Evolutionary conservation across 176 grass and related monocot genomes (phyloP).

Genomic region (Thinopyrum elongatum): DNA sequence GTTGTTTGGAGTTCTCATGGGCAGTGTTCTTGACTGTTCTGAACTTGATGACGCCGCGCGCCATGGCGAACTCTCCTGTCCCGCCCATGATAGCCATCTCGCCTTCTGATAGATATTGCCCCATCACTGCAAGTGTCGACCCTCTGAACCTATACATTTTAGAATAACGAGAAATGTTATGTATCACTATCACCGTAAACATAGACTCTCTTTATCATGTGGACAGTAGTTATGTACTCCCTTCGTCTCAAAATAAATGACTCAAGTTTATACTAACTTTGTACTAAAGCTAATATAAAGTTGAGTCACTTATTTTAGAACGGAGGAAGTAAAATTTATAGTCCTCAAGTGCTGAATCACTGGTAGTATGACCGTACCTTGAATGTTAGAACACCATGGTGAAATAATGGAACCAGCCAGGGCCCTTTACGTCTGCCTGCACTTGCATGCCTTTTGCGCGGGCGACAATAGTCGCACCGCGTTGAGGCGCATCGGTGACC

Average conservation of each 20-base stretch:
- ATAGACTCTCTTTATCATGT: background rate
- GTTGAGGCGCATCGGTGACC: background rate
- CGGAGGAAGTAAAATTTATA: background rate
- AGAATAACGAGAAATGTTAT: background rate
- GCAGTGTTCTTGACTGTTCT: background rate
- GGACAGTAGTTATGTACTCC: background rate
- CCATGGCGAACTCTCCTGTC: conserved; percentile 13
- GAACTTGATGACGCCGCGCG: background rate
- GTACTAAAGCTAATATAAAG: too few relatives aligned
- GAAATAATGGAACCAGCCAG: conserved; percentile 3
- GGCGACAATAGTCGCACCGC: background rate
- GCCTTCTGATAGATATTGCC: background rate
- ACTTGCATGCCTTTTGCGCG: background rate
- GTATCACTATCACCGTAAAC: background rate
- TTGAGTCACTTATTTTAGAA: too few relatives aligned
- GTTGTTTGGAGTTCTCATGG: background rate
- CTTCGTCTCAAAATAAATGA: too few relatives aligned
- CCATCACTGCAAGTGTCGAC: conserved; percentile 9
- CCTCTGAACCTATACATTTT: background rate
- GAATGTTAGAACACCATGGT: background rate
- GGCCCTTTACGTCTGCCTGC: background rate
- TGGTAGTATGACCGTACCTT: background rate
- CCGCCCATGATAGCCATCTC: conserved; percentile 12
- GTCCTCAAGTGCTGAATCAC: background rate
- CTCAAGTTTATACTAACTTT: too few relatives aligned